phyloP scores from a whole-genome alignment of 2,329 filamentous ascomycete genomes.

The Bipolaris sorokiniana region DNA sequence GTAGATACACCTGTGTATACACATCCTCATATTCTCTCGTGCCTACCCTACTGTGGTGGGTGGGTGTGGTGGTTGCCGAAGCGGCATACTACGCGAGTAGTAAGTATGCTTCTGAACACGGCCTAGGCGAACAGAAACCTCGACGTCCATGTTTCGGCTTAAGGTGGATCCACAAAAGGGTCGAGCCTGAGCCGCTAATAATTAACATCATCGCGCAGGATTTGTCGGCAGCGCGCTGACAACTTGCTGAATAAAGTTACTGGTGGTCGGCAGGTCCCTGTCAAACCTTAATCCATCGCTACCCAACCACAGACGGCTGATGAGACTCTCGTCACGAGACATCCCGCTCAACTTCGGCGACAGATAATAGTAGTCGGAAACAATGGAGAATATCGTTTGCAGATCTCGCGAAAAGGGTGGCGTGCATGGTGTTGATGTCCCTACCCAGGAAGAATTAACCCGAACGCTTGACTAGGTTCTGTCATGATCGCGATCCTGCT shows the following conservation, averaged over 20 bases:
- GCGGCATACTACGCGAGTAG: background rate
- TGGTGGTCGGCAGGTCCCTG: slow-evolving; percentile 1
- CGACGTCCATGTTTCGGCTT: background rate
- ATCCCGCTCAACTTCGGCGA: slow-evolving; percentile 10
- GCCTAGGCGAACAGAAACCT: slow-evolving; percentile 3
- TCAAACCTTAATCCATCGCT: slow-evolving; percentile 6
- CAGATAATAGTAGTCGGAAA: background rate
- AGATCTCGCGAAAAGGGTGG: background rate
- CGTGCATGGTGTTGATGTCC: background rate
- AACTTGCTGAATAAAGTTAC: background rate
- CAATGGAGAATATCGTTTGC: background rate
- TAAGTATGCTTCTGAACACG: background rate
- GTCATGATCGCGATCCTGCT: background rate
- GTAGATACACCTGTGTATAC: too few species aligned
- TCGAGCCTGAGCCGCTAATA: background rate
- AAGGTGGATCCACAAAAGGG: background rate
- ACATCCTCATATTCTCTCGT: too few species aligned
- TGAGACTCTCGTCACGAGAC: slow-evolving; percentile 1
- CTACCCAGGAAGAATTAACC: background rate
- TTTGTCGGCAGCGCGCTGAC: background rate
- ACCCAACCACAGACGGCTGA: slow-evolving; percentile 1
- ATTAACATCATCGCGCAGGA: background rate
- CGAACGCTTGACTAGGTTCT: background rate
- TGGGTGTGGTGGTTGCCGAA: background rate
- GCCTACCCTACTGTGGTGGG: too few species aligned